Conservation (phyloP, 441 rosid species). For the Kokia cookei region DNA sequence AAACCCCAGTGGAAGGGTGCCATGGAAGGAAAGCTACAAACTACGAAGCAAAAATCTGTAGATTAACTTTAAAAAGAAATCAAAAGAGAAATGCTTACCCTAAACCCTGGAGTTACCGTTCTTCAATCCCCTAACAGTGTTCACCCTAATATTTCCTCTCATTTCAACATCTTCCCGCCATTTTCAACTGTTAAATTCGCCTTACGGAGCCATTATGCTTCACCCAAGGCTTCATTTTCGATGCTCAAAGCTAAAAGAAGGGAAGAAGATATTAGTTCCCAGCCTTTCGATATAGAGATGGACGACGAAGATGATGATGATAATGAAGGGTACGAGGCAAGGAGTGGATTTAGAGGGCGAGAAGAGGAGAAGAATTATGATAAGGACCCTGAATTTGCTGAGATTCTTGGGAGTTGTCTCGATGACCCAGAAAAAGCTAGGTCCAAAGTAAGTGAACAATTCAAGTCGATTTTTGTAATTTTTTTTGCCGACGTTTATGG, state of each 20-base stretch:
- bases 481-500: not conserved
- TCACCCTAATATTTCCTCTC: slow-evolving; percentile 5
- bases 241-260: slow-evolving; percentile 11
- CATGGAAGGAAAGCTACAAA: too few relatives aligned
- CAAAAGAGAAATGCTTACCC: slow-evolving; percentile 27
- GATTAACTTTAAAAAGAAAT: too few relatives aligned
- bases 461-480: not conserved
- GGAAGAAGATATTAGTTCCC: slow-evolving; percentile 10
- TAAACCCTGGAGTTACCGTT: slow-evolving; percentile 16
- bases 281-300: slow-evolving; percentile 18
- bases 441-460: slow-evolving; percentile 40
- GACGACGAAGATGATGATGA: slow-evolving; percentile 27
- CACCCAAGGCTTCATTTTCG: slow-evolving; percentile 5
- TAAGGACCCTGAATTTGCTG: slow-evolving; percentile 81
- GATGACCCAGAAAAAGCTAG: slow-evolving; percentile 76
- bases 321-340: slow-evolving; percentile 15
- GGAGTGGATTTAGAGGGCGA: slow-evolving; percentile 30
- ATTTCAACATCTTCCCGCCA: slow-evolving; percentile 16
- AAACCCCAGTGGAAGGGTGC: not conserved
- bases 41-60: not conserved
- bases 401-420: slow-evolving; percentile 65
- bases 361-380: slow-evolving; percentile 53
- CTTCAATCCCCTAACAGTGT: slow-evolving; percentile 8
- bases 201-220: not conserved
- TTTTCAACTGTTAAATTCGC: slow-evolving; percentile 17